Conservation (phyloP, 352 stramenopile genomes). For the Phytophthora constricta region DNA sequence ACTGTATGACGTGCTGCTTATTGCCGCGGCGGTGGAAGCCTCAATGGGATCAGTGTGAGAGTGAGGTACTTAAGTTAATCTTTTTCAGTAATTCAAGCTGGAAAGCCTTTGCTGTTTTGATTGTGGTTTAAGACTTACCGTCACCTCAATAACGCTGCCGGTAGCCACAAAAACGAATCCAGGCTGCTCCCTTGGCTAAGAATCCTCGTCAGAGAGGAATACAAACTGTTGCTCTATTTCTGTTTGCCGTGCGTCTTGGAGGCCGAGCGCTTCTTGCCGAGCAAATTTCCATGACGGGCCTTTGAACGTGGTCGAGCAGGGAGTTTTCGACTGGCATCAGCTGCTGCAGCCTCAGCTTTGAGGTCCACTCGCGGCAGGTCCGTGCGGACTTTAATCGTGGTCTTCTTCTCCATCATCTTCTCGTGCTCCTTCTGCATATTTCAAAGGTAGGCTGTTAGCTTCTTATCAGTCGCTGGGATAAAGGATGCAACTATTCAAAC, state of each 20-base stretch:
- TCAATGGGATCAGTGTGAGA: constrained; percentile 30
- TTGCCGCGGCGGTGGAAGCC: constrained; percentile 66
- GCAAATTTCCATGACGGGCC: constrained; percentile 38
- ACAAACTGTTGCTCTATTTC: constrained; percentile 23
- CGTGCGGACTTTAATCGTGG: constrained; percentile 65
- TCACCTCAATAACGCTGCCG: too few species aligned
- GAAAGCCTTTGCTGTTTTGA: constrained; percentile 9
- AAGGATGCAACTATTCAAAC: constrained; percentile 13
- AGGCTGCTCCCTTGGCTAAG: not conserved
- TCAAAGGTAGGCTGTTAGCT: not conserved
- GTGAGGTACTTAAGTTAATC: constrained; percentile 20
- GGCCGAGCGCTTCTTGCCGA: constrained; percentile 36
- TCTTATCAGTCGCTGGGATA: not conserved
- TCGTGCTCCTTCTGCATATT: constrained; percentile 65
- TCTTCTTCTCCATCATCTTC: constrained; percentile 74
- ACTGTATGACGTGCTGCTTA: constrained; percentile 69
- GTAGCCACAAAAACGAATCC: too few species aligned
- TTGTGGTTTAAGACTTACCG: too few species aligned
- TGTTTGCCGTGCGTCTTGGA: constrained; percentile 40
- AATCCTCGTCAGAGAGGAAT: not conserved
- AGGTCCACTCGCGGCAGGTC: constrained; percentile 76
- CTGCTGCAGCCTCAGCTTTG: constrained; percentile 36
- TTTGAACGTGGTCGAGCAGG: constrained; percentile 32
- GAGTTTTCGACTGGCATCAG: constrained; percentile 23
- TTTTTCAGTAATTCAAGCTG: not conserved